A percentile compares a stretch with the other conserved stretches of the same genome.
Conservation (phyloP, 1,284 basidiomycete species). For the Golubevia sp. region DNA sequence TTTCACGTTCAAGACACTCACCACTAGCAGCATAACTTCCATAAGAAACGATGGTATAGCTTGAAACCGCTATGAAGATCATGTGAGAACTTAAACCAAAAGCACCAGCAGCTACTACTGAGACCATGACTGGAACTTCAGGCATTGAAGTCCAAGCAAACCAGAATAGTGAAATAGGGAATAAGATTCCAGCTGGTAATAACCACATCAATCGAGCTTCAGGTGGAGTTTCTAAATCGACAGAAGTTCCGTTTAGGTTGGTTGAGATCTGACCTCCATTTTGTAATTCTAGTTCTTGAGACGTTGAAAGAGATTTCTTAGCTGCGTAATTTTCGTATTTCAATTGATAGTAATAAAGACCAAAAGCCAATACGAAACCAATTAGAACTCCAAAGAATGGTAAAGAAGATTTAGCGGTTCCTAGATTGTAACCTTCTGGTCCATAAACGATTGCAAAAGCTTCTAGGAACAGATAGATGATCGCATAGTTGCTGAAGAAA, state of each 20-base stretch:
- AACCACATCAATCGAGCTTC: conserved; percentile 7
- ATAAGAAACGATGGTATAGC: conserved; percentile 40
- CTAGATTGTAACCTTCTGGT: conserved; percentile 23
- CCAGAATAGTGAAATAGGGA: conserved; percentile 22
- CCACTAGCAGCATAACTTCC: conserved; percentile 31
- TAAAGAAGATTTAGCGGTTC: conserved; percentile 17
- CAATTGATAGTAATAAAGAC: conserved; percentile 23
- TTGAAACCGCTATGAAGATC: conserved; percentile 43
- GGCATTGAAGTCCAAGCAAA: conserved; percentile 46
- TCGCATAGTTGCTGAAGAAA: background rate
- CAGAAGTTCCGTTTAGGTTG: too few species aligned
- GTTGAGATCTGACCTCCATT: too few species aligned
- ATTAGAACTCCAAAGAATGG: conserved; percentile 29
- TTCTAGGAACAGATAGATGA: conserved; percentile 39
- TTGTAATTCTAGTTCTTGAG: too few species aligned
- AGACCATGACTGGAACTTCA: conserved; percentile 36
- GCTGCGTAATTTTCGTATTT: too few species aligned
- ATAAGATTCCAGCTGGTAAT: conserved; percentile 9
- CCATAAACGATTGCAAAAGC: conserved; percentile 30
- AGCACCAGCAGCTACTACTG: conserved; percentile 23
- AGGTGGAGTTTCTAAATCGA: background rate
- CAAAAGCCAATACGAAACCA: conserved; percentile 27
- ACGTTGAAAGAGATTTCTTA: too few species aligned
- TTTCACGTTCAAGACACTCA: too few species aligned
- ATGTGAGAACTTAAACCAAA: conserved; percentile 42